Base-by-base conservation (phyloP, 768 basidiomycete genomes). In the Phanerochaete sordida region DNA sequence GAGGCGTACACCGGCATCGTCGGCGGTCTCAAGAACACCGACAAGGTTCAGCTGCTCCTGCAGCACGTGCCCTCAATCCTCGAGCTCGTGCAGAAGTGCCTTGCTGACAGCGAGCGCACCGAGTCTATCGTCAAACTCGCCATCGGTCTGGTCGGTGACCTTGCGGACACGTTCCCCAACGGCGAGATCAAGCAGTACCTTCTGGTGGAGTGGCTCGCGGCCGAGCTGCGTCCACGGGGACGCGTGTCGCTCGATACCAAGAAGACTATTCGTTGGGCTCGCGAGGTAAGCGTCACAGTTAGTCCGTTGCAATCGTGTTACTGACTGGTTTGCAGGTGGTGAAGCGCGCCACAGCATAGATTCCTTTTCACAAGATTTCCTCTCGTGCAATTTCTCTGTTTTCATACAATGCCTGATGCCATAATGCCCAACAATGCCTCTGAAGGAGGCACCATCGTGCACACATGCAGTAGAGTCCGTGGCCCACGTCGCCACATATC, bases 1-100 rank as follows among this genome's bases (percentile, higher is more conserved):
- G 97, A 99, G 73, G 96, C 97, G 2, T 98, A 97, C 68, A 96
- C 92, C 4, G 95, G 96, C 26, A 88, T 99, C 63, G 87, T 98
- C 61, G 88, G 92, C 37, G 95, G 91, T 0, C 77, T 98, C 69
- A 95, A 95, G 79, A 86, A 85, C 66, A 90, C 89, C 1, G 83
- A 84, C 23, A 87, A 93, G 76, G 82, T 76, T 54, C 73, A 71
- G 8, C 71, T 89, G 19, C 79, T 96, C 52, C 75, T 93, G 21
- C 82, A 87, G 8, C 86, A 95, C 68, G 82, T 89, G 2, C 78
- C 78, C 26, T 80, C 78, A 45, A 89, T 98, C 60, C 81, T 98
- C 62, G 86, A 95, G 65, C 81, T 98, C 37, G 79, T 91, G 51
- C 88, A 89, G 62, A 85, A 88, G 44, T 88, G 89, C 69, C 73